Conservation (phyloP, 129 eudicot species). For the Rutidosis leptorrhynchoides region DNA sequence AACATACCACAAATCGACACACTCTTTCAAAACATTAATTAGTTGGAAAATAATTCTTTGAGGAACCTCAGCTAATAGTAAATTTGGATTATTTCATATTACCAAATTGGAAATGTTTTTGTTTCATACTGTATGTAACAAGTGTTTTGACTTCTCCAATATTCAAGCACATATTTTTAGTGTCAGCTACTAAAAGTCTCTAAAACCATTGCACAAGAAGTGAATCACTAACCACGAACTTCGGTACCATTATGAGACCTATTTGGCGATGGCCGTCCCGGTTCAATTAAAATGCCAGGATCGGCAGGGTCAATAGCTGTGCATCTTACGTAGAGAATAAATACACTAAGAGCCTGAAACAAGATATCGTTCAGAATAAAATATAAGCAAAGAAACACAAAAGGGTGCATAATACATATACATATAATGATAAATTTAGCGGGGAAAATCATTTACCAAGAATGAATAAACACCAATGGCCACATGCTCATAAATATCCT, state of each 20-base stretch:
- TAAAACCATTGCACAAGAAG: neutral
- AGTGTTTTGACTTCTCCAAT: neutral
- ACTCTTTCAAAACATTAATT: neutral
- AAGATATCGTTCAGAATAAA: conserved; percentile 11
- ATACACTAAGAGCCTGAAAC: conserved; percentile 71
- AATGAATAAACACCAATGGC: conserved; percentile 76
- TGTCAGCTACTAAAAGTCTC: neutral
- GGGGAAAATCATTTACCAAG: conserved; percentile 45
- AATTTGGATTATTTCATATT: neutral
- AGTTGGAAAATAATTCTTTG: neutral
- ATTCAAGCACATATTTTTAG: neutral
- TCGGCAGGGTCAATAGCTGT: conserved; percentile 97
- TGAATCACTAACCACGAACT: conserved; percentile 49
- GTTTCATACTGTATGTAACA: neutral
- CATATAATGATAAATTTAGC: neutral
- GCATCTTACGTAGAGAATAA: conserved; percentile 74
- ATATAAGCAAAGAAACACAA: conserved; percentile 21
- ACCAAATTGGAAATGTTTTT: neutral
- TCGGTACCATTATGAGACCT: conserved; percentile 56
- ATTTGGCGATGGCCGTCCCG: conserved; percentile 47
- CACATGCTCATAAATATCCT: conserved; percentile 58
- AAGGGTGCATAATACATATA: neutral
- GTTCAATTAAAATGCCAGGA: conserved; percentile 84
- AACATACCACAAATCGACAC: neutral
- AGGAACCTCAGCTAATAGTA: neutral